A percentile compares a stretch with the other conserved stretches of the same genome.
Evolutionary conservation across 2,329 filamentous ascomycete genomes (phyloP).

Genomic region (Penicillium sp.): DNA sequence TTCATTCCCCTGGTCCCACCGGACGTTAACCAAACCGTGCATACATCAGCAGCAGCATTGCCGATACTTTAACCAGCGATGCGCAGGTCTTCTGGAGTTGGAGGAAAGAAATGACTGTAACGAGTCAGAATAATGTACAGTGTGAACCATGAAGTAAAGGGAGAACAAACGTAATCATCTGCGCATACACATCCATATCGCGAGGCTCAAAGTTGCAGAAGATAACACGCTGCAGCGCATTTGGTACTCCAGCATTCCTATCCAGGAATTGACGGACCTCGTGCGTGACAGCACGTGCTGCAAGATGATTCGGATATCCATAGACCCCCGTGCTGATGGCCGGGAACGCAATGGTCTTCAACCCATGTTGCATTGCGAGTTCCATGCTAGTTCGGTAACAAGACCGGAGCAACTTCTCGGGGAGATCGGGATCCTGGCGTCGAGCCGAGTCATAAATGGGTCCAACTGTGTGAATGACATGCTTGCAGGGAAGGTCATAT

Average conservation of each 20-base stretch:
- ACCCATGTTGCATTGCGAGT: constrained; percentile 69
- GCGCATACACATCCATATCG: constrained; percentile 74
- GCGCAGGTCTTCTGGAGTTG: constrained; percentile 42
- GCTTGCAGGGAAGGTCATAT: constrained; percentile 73
- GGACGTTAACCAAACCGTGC: too few relatives aligned
- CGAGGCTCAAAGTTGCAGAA: constrained; percentile 84
- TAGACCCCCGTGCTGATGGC: constrained; percentile 89
- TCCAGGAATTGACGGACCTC: constrained; percentile 62
- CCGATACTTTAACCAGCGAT: not conserved
- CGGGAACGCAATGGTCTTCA: constrained; percentile 78
- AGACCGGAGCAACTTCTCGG: constrained; percentile 53
- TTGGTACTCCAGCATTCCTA: constrained; percentile 54
- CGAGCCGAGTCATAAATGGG: constrained; percentile 67
- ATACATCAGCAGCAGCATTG: too few relatives aligned
- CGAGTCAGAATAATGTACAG: constrained; percentile 7
- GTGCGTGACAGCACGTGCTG: constrained; percentile 71
- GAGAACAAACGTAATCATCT: constrained; percentile 71
- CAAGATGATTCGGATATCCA: constrained; percentile 76
- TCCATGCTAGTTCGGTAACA: constrained; percentile 76
- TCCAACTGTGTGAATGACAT: constrained; percentile 89
- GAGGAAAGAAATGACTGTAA: constrained; percentile 54
- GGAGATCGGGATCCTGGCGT: constrained; percentile 36
- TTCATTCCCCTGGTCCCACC: too few relatives aligned
- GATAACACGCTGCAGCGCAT: constrained; percentile 63
- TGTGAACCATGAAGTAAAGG: not conserved